A percentile compares a stretch with the other conserved stretches of the same genome.
Conservation (phyloP, 2,329 filamentous ascomycete genomes). For the Paraphaeosphaeria minitans region DNA sequence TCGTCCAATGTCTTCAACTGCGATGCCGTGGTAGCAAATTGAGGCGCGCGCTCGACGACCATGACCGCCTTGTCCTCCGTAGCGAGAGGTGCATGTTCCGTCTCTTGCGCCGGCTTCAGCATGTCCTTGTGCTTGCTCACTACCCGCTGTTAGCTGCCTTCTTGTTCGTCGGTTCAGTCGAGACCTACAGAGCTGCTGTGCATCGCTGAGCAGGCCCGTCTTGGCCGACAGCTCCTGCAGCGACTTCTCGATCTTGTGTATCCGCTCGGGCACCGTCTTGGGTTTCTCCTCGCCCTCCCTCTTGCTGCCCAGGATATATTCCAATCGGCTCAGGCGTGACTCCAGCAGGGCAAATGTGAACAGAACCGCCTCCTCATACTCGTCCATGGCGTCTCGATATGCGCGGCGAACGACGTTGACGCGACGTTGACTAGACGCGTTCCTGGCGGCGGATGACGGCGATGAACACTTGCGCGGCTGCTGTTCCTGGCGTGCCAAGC, state of each 20-base stretch:
- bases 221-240: slow-evolving; percentile 48
- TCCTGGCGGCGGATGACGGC: not conserved
- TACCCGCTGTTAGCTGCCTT: slow-evolving; percentile 29
- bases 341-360: slow-evolving; percentile 53
- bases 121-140: slow-evolving; percentile 50
- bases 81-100: slow-evolving; percentile 29
- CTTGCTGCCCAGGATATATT: slow-evolving; percentile 50
- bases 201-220: slow-evolving; percentile 47
- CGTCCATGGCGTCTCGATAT: slow-evolving; percentile 36
- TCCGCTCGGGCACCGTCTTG: slow-evolving; percentile 39
- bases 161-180: not conserved
- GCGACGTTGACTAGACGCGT: slow-evolving; percentile 14
- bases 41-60: slow-evolving; percentile 51
- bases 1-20: slow-evolving; percentile 53
- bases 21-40: slow-evolving; percentile 50
- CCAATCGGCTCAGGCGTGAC: slow-evolving; percentile 51
- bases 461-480: slow-evolving; percentile 21
- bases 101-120: slow-evolving; percentile 30
- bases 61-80: slow-evolving; percentile 40
- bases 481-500: slow-evolving; percentile 3
- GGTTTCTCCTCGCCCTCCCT: slow-evolving; percentile 28
- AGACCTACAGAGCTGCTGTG: slow-evolving; percentile 46
- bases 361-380: slow-evolving; percentile 46
- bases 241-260: slow-evolving; percentile 45
- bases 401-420: slow-evolving; percentile 16